Percentiles rank a stretch among this genome's conserved stretches.
These are phyloP conservation scores for Daedaleopsis nitida DNA, from an alignment of 768 basidiomycete species.

Conservation along the genomic window DNA sequence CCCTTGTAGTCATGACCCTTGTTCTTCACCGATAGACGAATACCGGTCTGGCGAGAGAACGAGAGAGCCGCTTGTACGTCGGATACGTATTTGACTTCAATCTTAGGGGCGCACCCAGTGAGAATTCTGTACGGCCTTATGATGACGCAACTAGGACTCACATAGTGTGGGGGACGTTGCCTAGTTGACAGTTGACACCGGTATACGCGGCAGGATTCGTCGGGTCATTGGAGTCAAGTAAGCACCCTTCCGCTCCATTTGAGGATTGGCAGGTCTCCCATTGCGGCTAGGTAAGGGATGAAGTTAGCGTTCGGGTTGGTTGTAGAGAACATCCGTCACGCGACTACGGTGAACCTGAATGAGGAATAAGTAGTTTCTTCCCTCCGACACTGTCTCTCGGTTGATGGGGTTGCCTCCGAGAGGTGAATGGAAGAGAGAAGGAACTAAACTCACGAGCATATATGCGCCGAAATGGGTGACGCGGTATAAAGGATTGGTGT, in stretches of 20 bases:
- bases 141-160: slow-evolving; percentile 15
- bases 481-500: slow-evolving; percentile 30
- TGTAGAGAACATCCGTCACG: background rate
- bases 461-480: slow-evolving; percentile 29
- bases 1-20: slow-evolving; percentile 39
- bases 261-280: slow-evolving; percentile 57
- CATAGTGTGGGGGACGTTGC: slow-evolving; percentile 32
- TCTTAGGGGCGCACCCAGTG: slow-evolving; percentile 16
- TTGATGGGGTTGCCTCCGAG: background rate
- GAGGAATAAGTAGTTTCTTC: background rate
- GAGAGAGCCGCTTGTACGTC: slow-evolving; percentile 31
- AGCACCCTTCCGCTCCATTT: slow-evolving; percentile 43
- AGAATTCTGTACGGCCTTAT: background rate
- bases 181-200: slow-evolving; percentile 26
- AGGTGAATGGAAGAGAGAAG: background rate
- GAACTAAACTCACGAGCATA: slow-evolving; percentile 22
- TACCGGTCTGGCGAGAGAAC: slow-evolving; percentile 27
- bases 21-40: slow-evolving; percentile 35
- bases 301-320: no score
- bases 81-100: slow-evolving; percentile 23
- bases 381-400: background rate
- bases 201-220: slow-evolving; percentile 22
- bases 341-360: background rate
- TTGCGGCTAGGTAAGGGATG: slow-evolving; percentile 35
- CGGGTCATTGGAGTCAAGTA: slow-evolving; percentile 42